phyloP scores from a whole-genome alignment of 345 rosid genomes.

The Theobroma cacao region DNA sequence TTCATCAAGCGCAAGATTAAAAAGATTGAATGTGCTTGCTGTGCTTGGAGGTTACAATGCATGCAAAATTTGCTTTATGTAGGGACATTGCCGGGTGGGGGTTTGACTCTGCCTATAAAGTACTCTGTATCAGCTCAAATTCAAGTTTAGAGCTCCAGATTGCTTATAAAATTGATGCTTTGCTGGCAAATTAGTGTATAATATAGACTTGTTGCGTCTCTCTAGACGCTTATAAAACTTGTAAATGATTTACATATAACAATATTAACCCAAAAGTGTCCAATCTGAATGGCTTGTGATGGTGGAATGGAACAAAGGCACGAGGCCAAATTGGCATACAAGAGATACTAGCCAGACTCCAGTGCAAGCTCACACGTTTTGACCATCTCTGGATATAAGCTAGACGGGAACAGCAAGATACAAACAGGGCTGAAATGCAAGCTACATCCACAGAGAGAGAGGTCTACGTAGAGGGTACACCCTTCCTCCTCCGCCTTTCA shows the following conservation, averaged over 20 bases:
- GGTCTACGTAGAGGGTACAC: too few relatives aligned
- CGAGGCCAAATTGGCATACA: background rate
- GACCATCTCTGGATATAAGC: background rate
- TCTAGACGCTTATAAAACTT: background rate
- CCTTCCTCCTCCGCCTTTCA: too few relatives aligned
- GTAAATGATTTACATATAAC: too few relatives aligned
- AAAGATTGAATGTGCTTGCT: background rate
- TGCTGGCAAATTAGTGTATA: background rate
- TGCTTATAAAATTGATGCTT: background rate
- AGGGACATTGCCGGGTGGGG: slow-evolving; percentile 12
- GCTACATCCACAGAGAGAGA: background rate
- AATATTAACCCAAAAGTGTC: too few relatives aligned
- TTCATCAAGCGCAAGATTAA: background rate
- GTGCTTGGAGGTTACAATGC: slow-evolving; percentile 17
- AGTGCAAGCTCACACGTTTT: background rate
- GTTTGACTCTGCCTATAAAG: slow-evolving; percentile 15
- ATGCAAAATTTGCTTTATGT: slow-evolving; percentile 19
- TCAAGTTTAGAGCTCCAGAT: background rate
- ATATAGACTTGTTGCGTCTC: background rate
- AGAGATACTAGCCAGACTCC: background rate
- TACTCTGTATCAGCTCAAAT: background rate
- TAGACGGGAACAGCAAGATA: background rate
- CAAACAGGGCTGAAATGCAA: background rate
- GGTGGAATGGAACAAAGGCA: background rate
- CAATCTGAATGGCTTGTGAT: background rate